A percentile compares a stretch with the other conserved stretches of the same genome.
phyloP scores from a whole-genome alignment of 2,329 filamentous ascomycete genomes.

The Penicillium vulpinum region DNA sequence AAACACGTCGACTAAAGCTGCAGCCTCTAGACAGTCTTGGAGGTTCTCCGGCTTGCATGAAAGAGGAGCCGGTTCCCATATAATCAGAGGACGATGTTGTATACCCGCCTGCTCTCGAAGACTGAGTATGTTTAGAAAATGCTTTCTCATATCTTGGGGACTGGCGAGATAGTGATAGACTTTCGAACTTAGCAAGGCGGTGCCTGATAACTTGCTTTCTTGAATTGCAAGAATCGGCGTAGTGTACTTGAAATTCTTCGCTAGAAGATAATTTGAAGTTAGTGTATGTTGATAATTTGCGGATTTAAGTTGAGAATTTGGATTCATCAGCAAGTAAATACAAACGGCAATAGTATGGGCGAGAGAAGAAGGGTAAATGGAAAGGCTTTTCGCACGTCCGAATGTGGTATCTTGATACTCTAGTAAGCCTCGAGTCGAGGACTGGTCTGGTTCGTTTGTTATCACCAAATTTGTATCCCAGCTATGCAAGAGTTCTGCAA shows the following conservation, averaged over 20 bases:
- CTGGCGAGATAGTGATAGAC: constrained; percentile 22
- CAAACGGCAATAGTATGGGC: neutral
- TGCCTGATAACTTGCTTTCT: constrained; percentile 9
- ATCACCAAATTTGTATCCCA: constrained; percentile 20
- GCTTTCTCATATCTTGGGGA: constrained; percentile 14
- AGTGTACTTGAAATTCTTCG: constrained; percentile 26
- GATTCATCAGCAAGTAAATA: neutral
- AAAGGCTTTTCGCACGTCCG: constrained; percentile 25
- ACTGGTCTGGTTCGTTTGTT: constrained; percentile 3
- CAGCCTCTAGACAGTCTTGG: constrained; percentile 17
- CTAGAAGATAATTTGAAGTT: constrained; percentile 11
- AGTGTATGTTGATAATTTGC: neutral
- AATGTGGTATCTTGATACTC: constrained; percentile 33
- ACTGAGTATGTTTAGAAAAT: constrained; percentile 13
- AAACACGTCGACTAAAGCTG: constrained; percentile 33
- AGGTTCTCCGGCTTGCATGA: constrained; percentile 25
- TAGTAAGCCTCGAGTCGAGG: constrained; percentile 28
- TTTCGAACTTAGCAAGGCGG: constrained; percentile 10
- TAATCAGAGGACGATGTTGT: constrained; percentile 17
- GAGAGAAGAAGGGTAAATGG: neutral
- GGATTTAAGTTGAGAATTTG: neutral
- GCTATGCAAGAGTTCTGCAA: constrained; percentile 10
- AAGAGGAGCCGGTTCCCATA: constrained; percentile 29
- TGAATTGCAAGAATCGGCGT: constrained; percentile 20
- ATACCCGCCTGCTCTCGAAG: constrained; percentile 14